Percentiles rank a stretch among this genome's conserved stretches.
Conservation (phyloP, 176 grass and related monocot species). For the Ensete ventricosum region DNA sequence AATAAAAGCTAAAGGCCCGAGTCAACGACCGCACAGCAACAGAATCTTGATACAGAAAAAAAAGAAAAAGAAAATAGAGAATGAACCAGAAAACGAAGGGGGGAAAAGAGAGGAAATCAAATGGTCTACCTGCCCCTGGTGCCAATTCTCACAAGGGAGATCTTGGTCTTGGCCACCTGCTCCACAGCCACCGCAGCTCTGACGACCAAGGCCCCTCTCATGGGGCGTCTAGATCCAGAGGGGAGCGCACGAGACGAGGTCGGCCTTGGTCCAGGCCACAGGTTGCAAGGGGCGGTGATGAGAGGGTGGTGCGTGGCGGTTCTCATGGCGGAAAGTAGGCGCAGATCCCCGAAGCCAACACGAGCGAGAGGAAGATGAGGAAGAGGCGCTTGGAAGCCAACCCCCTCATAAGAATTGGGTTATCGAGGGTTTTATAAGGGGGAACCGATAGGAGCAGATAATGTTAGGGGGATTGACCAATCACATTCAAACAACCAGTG, state of each 20-base stretch:
- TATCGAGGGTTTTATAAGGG: constrained; percentile 5
- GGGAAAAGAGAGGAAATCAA: not conserved
- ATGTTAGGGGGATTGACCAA: constrained; percentile 53
- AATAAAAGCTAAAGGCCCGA: not conserved
- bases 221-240: constrained; percentile 5
- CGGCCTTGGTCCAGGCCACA: constrained; percentile 12
- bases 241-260: constrained; percentile 16
- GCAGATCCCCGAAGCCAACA: not conserved
- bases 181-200: constrained; percentile 62
- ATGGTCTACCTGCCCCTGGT: constrained; percentile 73
- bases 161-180: constrained; percentile 60
- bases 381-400: not conserved
- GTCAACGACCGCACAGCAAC: not conserved
- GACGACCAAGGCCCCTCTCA: constrained; percentile 25
- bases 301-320: constrained; percentile 30
- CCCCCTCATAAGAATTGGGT: not conserved
- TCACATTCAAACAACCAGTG: constrained; percentile 2
- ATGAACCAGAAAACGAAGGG: not conserved
- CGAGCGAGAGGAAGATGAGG: not conserved
- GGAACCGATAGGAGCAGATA: constrained; percentile 46
- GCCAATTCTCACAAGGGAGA: constrained; percentile 81
- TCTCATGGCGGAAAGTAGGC: constrained; percentile 24
- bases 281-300: constrained; percentile 36
- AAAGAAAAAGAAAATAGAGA: too few relatives aligned
- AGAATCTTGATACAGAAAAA: not conserved